These are phyloP conservation scores for Apiospora aurea DNA, from an alignment of 2,329 filamentous ascomycete species.

Conservation along the genomic window DNA sequence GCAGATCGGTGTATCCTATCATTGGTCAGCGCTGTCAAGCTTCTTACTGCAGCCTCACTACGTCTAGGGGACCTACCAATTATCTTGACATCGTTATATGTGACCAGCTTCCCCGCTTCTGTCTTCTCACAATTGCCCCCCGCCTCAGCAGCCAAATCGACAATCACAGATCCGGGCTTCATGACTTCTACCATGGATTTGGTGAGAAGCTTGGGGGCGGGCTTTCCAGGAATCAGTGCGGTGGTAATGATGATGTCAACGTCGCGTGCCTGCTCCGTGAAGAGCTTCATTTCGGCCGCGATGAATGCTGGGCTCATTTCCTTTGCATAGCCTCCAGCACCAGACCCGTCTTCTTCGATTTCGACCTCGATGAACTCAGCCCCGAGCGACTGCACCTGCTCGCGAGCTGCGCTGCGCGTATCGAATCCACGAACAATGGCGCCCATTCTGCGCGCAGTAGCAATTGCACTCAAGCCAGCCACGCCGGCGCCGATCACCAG, in stretches of 20 bases:
- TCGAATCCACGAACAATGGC: constrained; percentile 92
- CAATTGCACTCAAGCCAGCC: constrained; percentile 87
- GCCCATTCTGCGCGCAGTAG: constrained; percentile 83
- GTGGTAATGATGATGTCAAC: constrained; percentile 95
- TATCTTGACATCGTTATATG: constrained; percentile 80
- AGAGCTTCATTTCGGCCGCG: constrained; percentile 91
- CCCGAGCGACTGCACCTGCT: constrained; percentile 89
- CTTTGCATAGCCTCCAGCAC: constrained; percentile 87
- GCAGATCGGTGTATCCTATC: constrained; percentile 82
- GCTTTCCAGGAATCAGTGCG: constrained; percentile 85
- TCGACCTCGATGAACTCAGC: constrained; percentile 91
- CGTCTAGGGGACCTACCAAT: constrained; percentile 66
- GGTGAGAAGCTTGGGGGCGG: constrained; percentile 84
- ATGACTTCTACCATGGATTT: constrained; percentile 81
- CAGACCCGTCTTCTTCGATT: constrained; percentile 82
- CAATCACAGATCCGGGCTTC: constrained; percentile 88
- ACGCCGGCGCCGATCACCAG: constrained; percentile 91
- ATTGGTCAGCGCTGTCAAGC: constrained; percentile 34
- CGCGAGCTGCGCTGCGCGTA: constrained; percentile 84
- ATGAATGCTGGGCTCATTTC: constrained; percentile 96
- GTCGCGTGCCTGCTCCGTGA: constrained; percentile 84
- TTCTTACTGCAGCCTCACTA: neutral
- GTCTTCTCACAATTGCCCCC: constrained; percentile 90
- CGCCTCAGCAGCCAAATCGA: constrained; percentile 86
- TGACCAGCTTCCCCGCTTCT: constrained; percentile 72